Base-by-base conservation (phyloP, 1,284 basidiomycete genomes). In the Sanguinoderma infundibulare region DNA sequence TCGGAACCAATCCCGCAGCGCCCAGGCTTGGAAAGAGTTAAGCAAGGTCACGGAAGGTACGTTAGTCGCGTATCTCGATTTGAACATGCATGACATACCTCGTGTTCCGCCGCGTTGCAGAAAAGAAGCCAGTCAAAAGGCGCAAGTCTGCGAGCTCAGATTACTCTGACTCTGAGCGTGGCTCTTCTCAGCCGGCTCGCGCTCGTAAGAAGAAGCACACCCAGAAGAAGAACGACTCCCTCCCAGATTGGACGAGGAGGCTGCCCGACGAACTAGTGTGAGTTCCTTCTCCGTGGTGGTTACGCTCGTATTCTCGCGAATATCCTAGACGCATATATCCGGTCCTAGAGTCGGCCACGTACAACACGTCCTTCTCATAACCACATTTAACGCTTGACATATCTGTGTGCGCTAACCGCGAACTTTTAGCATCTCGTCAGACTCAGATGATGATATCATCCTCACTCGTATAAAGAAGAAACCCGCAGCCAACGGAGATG, bases 11-110 rank as follows among this genome's bases (percentile, higher is more conserved):
- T 80, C 81, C 60, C 78, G 85, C 55, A 83, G 83, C 2, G 72
- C 77, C 8, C 76, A 81, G 53, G 75, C 78, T 3, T 91, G 89
- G 89, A 83, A 78, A 69, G 79, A 79, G 57, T 70, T 91, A 47
- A 81, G 84, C 34, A 75, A 83, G 67, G 73, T 81, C 10, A 80
- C 80, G 46, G 83, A 82, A 71, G 81, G 87, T 89, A 64, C 60
- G 78, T 61, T 15, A 44, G 44, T 50, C 53, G 28, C 40, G 36
- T 20, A 26, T 28, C n/a, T n/a, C 39, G 20, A 40, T 34, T 36
- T 17, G 38, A 38, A 40, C 28, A n/a, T 53, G 15, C 28, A 22
- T 38, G n/a, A 57, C 38, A 53, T 40, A 15, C 12, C 22, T 36
- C 35, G n/a, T 36, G 30, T 34, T n/a, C 35, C 14, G 51, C 14